Conservation (phyloP, 2,329 filamentous ascomycete species). For the Aureobasidium namibiae region DNA sequence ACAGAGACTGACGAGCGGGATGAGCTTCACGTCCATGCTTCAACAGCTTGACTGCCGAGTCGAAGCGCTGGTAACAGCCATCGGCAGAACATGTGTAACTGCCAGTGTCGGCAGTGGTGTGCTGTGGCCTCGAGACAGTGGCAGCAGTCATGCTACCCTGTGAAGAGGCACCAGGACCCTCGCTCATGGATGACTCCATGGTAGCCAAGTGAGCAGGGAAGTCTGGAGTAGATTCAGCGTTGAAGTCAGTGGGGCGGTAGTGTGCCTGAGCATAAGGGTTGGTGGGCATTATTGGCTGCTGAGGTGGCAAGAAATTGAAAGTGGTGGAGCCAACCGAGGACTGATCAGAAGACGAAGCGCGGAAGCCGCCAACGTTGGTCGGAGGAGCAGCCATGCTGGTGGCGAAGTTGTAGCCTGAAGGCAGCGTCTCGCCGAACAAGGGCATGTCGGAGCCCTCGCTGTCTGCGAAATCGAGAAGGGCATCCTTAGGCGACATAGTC, state of each 20-base stretch:
- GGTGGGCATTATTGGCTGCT: slow-evolving; percentile 20
- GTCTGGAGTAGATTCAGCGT: slow-evolving; percentile 33
- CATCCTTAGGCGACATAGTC: slow-evolving; percentile 93
- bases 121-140: slow-evolving; percentile 46
- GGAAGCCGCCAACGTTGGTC: slow-evolving; percentile 15
- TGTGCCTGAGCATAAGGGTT: slow-evolving; percentile 25
- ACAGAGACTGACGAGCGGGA: slow-evolving; percentile 48
- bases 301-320: slow-evolving; percentile 24
- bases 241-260: slow-evolving; percentile 24
- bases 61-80: slow-evolving; percentile 79
- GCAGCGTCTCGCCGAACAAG: slow-evolving; percentile 28
- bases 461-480: slow-evolving; percentile 72
- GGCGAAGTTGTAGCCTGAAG: slow-evolving; percentile 33
- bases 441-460: slow-evolving; percentile 52
- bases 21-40: slow-evolving; percentile 95
- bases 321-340: slow-evolving; percentile 26
- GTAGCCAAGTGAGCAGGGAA: slow-evolving; percentile 53
- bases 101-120: slow-evolving; percentile 66
- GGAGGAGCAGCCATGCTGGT: slow-evolving; percentile 22
- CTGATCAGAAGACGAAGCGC: slow-evolving; percentile 18
- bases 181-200: slow-evolving; percentile 54
- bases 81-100: slow-evolving; percentile 97
- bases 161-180: slow-evolving; percentile 38
- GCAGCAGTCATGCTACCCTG: slow-evolving; percentile 28
- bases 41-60: slow-evolving; percentile 76